Evolutionary conservation across 257 asterid genomes (phyloP), one percentile per base, ranked within the genome.

Genomic region (Solanum pennellii): DNA sequence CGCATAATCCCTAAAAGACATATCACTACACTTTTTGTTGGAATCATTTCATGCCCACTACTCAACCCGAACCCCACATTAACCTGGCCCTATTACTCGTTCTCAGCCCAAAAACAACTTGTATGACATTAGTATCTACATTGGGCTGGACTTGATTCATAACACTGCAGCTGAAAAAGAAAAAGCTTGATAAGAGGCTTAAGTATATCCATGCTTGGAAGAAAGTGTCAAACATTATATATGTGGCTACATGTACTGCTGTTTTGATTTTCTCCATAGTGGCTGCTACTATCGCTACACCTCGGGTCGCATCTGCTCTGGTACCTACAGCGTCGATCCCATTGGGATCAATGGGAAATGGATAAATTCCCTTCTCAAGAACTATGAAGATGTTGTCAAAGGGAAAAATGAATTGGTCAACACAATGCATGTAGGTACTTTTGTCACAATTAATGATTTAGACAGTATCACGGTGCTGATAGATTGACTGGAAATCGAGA

Each of bases 201-300:
- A 97, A 88, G 88, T 91, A 83, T 72, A 89, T 95, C n/a, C 94
- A 94, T 65, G 92, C 96, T 1, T 95, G 99, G 99, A 91, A 98
- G 87, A 97, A 94, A 88, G 92, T 97, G 9, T 97, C 99, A 0
- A 92, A 93, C 14, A 88, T 94, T 10, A 97, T 97, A 33, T 95
- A 94, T 86, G 97, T 93, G 6, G 95, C 98, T 9, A 93, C 98
- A 37, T 93, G 95, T 75, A 98, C 99, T 1, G 93, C 98, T 3
- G 97, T 95, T 65, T 84, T 97, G 87, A 94, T 97, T 10, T 97
- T 98, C 88, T 95, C 98, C 0, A 98, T 97, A 80, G 99, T 97
- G 92, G 98, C 98, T 71, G 98, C 99, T 0, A 96, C 97, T 85
- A 90, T 97, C 91, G 98, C 98, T 20, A 95, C 98, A 5, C 98